Conservation (phyloP, 257 asterid species). For the Anisodus acutangulus region DNA sequence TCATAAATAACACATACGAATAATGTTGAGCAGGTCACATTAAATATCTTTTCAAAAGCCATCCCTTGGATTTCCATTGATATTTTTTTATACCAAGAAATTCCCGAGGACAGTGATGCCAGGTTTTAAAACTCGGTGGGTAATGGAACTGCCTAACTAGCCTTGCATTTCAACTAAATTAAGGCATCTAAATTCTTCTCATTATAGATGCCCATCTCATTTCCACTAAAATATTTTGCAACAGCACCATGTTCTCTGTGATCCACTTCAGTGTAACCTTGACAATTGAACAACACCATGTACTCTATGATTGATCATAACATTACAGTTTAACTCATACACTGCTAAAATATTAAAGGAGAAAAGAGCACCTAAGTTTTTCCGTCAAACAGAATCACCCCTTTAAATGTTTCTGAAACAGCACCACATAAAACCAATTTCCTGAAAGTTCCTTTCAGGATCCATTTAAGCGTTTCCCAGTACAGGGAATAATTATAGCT, state of each 20-base stretch:
- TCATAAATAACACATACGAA: conserved; percentile 53
- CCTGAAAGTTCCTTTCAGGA: background rate
- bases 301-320: background rate
- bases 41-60: background rate
- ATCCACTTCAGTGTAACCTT: background rate
- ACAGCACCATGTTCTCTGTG: background rate
- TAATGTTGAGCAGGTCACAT: conserved; percentile 31
- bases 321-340: background rate
- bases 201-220: background rate
- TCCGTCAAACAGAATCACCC: background rate
- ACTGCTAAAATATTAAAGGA: background rate
- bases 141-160: background rate
- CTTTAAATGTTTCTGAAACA: background rate
- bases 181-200: background rate
- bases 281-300: background rate
- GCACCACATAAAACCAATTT: background rate
- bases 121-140: background rate
- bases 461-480: background rate
- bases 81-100: background rate
- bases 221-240: background rate
- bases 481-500: background rate
- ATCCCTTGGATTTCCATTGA: background rate
- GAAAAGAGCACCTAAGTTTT: background rate
- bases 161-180: background rate
- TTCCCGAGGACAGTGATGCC: background rate